Evolutionary conservation across 1,284 basidiomycete species (phyloP), one percentile per base, ranked within the genome.

Genomic region (Chondrostereum purpureum): DNA sequence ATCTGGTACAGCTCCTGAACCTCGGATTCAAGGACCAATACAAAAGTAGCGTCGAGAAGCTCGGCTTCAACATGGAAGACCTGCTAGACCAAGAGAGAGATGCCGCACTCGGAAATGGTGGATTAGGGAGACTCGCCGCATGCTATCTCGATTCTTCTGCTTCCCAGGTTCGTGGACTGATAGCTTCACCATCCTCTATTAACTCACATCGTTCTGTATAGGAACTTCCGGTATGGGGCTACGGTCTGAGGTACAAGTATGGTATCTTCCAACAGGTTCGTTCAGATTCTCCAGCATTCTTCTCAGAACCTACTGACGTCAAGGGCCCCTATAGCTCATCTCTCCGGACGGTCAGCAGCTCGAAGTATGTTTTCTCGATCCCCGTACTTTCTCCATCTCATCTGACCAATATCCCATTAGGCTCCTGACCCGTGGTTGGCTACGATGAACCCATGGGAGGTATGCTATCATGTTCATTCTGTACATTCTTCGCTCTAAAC

Each of bases 341-440:
- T 78, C 79, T 10, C 80, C 88, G 8, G 84, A 89, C 47, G 90
- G 91, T 16, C 78, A 84, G 39, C 88, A 92, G 62, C 80, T 93
- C 4, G 90, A 95, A 67, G 90, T 69, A 47, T 22, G 53, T 20
- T 3, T 19, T 22, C 22, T 14, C 5, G 3, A n/a, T n/a, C n/a
- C n/a, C n/a, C n/a, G n/a, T 3, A 11, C 4, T 10, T 17, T 21
- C 42, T 14, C 17, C 17, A 39, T 21, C 17, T 40, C n/a, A 27
- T 13, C 12, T 17, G 42, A 16, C 18, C 6, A 6, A n/a, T 38
- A 44, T 74, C 79, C 58, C 69, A 76, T 16, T 78, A 93, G 70
- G 91, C 89, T 3, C 91, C 92, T 6, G 92, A 95, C 64, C 91
- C 92, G 50, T 95, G 92, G 92, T 72, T 95, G 33, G 84, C 90